Evolutionary conservation across 2,329 filamentous ascomycete genomes (phyloP), one percentile per base, ranked within the genome.

Genomic region (Seiridium unicorne): DNA sequence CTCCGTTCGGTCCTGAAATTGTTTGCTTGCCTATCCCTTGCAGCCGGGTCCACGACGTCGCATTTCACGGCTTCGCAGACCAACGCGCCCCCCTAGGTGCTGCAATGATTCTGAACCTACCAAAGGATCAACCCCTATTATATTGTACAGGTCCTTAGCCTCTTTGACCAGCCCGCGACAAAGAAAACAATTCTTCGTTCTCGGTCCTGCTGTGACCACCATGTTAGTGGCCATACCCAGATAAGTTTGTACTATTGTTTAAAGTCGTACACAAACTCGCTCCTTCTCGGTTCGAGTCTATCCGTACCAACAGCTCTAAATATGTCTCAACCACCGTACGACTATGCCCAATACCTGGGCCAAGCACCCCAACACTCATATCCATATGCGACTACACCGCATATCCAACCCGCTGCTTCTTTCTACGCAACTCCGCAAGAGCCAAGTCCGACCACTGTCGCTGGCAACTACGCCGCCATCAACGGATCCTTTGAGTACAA

Each of bases 291-390:
- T 5, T 13, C 4, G 18, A 55, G 36, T 55, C 38, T 42, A 13
- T 42, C 18, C 32, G 26, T 31, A 57, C 51, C 18, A 46, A 44
- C 42, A 56, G 31, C 31, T 59, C 44, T 58, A 53, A 67, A 60
- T 44, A 81, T 80, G 76, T 72, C 77, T 44, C 74, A 77, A 53
- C 75, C 75, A 61, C 72, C 73, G 13, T 75, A 75, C 55, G 68
- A 70, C 53, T 73, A 77, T 60, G 68, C 70, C 60, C 72, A 70
- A n/a, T 69, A 69, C 53, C 67, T 62, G 35, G 68, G 66, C 44
- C 71, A 71, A 8, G 66, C 66, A 34, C 60, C 64, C 58, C 60
- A 62, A 57, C 65, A 65, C 47, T 64, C 64, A 11, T 69, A 61
- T 53, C 48, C 9, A 31, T 46, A 44, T 34, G 36, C 64, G 44